These are phyloP conservation scores for Lobosporangium transversale DNA, from an alignment of 192 early-diverging fungal genomes.

Conservation along the genomic window DNA sequence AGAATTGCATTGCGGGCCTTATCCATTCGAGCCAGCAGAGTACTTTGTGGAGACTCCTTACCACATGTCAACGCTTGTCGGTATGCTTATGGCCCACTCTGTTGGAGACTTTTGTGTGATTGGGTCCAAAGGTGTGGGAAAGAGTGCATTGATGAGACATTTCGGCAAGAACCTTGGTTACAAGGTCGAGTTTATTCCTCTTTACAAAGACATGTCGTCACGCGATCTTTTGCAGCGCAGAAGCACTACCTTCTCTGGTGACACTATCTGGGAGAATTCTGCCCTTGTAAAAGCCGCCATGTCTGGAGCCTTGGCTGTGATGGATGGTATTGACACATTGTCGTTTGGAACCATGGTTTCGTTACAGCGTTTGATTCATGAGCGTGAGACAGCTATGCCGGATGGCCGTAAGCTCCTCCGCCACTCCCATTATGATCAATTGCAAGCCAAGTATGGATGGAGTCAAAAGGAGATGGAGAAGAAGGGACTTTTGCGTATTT, in stretches of 20 bases:
- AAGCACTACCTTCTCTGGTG: slow-evolving; percentile 73
- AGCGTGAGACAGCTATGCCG: slow-evolving; percentile 76
- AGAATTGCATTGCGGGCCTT: slow-evolving; percentile 54
- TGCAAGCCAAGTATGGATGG: slow-evolving; percentile 60
- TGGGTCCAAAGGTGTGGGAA: slow-evolving; percentile 80
- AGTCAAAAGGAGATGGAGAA: slow-evolving; percentile 59
- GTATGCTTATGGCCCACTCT: slow-evolving; percentile 68
- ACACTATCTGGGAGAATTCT: slow-evolving; percentile 82
- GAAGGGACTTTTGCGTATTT: slow-evolving; percentile 65
- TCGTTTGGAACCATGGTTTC: slow-evolving; percentile 75
- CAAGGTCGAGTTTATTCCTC: slow-evolving; percentile 73
- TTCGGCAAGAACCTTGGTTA: slow-evolving; percentile 65
- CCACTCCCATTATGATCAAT: slow-evolving; percentile 62
- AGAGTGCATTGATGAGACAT: slow-evolving; percentile 71
- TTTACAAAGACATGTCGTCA: slow-evolving; percentile 84
- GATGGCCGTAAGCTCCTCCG: slow-evolving; percentile 70
- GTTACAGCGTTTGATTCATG: slow-evolving; percentile 70
- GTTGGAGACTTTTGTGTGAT: slow-evolving; percentile 75
- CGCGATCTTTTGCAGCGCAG: slow-evolving; percentile 81
- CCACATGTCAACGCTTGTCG: slow-evolving; percentile 57
- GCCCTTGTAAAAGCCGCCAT: slow-evolving; percentile 77
- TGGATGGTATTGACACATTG: slow-evolving; percentile 80
- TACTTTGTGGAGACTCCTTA: slow-evolving; percentile 71
- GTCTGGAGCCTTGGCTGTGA: slow-evolving; percentile 74
- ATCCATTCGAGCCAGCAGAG: slow-evolving; percentile 55